Percentiles rank a stretch among this genome's conserved stretches.
Evolutionary conservation across 257 asterid genomes (phyloP).

Genomic region (Solanum medicagineum): DNA sequence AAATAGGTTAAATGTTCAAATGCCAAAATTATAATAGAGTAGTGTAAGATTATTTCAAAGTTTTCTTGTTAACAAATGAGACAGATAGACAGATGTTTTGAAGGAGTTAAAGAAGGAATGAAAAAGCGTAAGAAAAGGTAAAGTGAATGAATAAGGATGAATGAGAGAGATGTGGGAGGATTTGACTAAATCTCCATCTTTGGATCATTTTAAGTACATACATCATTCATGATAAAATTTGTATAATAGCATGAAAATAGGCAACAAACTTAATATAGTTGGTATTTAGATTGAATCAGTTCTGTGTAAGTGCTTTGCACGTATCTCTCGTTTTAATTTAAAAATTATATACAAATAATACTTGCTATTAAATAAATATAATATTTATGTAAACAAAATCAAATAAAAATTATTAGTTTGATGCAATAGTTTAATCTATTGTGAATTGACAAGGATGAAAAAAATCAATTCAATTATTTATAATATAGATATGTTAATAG

Average conservation of each 20-base stretch:
- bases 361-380: too few species aligned
- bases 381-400: too few species aligned
- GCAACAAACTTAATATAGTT: neutral
- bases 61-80: neutral
- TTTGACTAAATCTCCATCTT: constrained; percentile 14
- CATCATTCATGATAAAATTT: neutral
- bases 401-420: too few species aligned
- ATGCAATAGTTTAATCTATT: too few species aligned
- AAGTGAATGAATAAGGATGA: neutral
- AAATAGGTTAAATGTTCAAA: neutral
- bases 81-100: neutral
- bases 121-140: constrained; percentile 13
- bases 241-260: neutral
- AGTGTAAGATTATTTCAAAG: neutral
- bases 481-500: too few species aligned
- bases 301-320: too few species aligned
- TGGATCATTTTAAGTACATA: neutral
- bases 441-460: too few species aligned
- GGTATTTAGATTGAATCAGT: neutral
- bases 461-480: too few species aligned
- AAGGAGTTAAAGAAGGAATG: constrained; percentile 10
- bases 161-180: neutral
- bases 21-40: neutral
- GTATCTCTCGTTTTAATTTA: too few species aligned
- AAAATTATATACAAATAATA: too few species aligned